phyloP scores from a whole-genome alignment of 2,329 filamentous ascomycete genomes.

The Pseudocercospora fuligena region DNA sequence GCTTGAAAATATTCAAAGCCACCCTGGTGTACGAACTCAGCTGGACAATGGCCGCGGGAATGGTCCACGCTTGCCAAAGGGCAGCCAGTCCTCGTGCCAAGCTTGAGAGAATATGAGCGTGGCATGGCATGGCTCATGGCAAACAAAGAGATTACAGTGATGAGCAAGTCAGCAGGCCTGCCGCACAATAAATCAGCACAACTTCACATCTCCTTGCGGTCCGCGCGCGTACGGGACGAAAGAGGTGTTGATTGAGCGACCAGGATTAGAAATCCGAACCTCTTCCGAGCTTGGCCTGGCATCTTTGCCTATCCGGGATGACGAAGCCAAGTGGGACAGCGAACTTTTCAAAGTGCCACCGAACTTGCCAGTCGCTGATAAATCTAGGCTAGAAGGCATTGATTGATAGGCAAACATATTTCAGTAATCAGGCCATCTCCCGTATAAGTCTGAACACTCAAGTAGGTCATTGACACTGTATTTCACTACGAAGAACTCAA shows the following conservation, averaged over 20 bases:
- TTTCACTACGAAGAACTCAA: not conserved
- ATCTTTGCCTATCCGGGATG: slow-evolving; percentile 2
- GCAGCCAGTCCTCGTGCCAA: not conserved
- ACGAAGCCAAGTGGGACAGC: slow-evolving; percentile 7
- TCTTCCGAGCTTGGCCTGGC: not conserved
- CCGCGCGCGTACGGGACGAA: not conserved
- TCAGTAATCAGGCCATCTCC: not conserved
- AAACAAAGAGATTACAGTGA: too few species aligned
- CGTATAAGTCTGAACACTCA: not conserved
- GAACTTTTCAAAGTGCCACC: slow-evolving; percentile 8
- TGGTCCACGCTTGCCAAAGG: not conserved
- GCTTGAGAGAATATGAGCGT: not conserved
- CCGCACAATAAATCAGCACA: too few species aligned
- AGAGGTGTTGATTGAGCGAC: not conserved
- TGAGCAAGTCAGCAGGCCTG: too few species aligned
- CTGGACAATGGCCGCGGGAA: not conserved
- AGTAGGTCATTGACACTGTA: not conserved
- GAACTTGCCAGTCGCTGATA: slow-evolving; percentile 12
- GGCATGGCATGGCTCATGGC: not conserved
- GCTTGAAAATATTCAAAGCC: not conserved
- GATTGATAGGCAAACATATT: not conserved
- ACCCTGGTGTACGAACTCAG: not conserved
- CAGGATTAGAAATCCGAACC: not conserved
- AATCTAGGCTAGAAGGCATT: slow-evolving; percentile 11
- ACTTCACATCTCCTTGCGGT: not conserved